A percentile compares a stretch with the other conserved stretches of the same genome.
Evolutionary conservation across 179 eudicot species (phyloP).

Genomic region (Silene coronaria): DNA sequence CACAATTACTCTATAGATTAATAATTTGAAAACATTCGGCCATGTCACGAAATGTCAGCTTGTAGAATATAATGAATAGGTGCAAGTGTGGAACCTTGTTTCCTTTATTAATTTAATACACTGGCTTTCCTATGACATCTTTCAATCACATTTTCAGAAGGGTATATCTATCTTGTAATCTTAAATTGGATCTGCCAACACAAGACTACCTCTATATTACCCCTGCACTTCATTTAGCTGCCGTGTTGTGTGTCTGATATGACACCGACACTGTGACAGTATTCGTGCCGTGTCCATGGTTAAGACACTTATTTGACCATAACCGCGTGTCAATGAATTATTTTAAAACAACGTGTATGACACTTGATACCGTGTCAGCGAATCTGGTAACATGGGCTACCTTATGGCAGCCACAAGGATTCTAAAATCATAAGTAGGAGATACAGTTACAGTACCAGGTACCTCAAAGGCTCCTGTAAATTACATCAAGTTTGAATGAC

Average conservation of each 20-base stretch:
- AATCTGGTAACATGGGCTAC: background rate
- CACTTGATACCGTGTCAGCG: too few species aligned
- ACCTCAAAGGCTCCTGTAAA: background rate
- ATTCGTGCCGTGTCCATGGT: too few species aligned
- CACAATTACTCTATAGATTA: background rate
- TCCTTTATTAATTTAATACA: background rate
- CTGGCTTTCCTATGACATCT: background rate
- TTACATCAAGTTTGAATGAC: background rate
- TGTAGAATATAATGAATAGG: background rate
- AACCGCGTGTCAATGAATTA: too few species aligned
- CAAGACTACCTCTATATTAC: too few species aligned
- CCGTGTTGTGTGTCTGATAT: too few species aligned
- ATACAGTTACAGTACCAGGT: background rate
- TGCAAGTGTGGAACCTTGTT: constrained; percentile 2
- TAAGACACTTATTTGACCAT: too few species aligned
- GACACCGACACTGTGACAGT: too few species aligned
- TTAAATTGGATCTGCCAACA: background rate
- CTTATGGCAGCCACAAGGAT: background rate
- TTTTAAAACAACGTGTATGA: too few species aligned
- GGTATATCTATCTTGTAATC: background rate
- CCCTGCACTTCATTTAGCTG: too few species aligned
- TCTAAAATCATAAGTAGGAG: background rate
- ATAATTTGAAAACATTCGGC: background rate
- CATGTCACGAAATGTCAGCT: background rate
- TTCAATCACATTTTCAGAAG: background rate